phyloP scores from a whole-genome alignment of 192 early-diverging fungal genomes.

The Allomyces arbusculus region DNA sequence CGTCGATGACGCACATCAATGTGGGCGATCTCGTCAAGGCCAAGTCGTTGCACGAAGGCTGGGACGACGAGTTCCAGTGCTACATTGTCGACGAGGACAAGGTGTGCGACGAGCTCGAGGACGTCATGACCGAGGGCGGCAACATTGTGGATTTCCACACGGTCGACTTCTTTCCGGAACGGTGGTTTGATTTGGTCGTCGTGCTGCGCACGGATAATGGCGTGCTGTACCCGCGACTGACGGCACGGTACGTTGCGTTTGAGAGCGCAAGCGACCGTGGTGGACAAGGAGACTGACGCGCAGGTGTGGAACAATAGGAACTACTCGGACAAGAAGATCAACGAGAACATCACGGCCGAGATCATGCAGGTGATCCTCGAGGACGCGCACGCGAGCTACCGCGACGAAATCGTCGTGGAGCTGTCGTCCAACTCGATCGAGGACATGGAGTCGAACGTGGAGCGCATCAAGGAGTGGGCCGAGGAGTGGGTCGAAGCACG shows the following conservation, averaged over 20 bases:
- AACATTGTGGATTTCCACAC: conserved; percentile 86
- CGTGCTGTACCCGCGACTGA: conserved; percentile 60
- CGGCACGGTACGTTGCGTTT: conserved; percentile 48
- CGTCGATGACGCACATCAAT: conserved; percentile 55
- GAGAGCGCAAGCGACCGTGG: too few species aligned
- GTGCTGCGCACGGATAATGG: conserved; percentile 63
- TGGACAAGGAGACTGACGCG: not conserved
- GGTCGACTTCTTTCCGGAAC: conserved; percentile 88
- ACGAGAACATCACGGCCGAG: conserved; percentile 88
- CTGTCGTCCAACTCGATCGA: conserved; percentile 57
- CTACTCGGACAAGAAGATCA: conserved; percentile 63
- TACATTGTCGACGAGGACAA: conserved; percentile 85
- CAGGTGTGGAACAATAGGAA: conserved; percentile 19
- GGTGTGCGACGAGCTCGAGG: conserved; percentile 84
- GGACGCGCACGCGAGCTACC: conserved; percentile 70
- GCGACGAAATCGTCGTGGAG: conserved; percentile 56
- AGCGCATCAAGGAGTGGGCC: conserved; percentile 48
- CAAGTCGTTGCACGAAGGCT: conserved; percentile 65
- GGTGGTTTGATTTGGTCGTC: conserved; percentile 93
- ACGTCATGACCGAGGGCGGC: conserved; percentile 53
- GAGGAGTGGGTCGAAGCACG: conserved; percentile 29
- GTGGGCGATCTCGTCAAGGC: conserved; percentile 76
- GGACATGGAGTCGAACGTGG: conserved; percentile 80
- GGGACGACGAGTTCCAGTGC: conserved; percentile 65
- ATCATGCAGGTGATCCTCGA: conserved; percentile 91